phyloP scores from a whole-genome alignment of 768 basidiomycete species.

The Auricularia cornea region DNA sequence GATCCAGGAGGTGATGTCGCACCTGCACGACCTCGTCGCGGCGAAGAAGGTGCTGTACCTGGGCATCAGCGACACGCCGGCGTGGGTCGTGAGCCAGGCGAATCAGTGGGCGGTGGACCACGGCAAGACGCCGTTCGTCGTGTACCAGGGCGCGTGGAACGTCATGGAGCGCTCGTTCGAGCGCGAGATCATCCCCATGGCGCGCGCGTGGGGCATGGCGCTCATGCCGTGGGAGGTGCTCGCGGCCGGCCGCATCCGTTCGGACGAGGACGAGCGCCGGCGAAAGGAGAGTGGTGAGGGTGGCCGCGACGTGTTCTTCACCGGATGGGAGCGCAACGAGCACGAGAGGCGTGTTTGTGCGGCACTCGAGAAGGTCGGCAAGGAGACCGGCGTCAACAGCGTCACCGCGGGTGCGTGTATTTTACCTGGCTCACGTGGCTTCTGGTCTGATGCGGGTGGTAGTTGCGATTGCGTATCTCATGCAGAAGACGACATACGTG shows the following conservation, averaged over 20 bases:
- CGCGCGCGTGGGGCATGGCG: neutral
- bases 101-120: conserved; percentile 24
- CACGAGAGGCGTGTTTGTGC: conserved; percentile 33
- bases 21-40: conserved; percentile 32
- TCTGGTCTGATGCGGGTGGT: no score
- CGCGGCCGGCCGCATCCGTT: neutral
- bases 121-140: conserved; percentile 24
- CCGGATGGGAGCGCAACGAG: conserved; percentile 40
- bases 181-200: conserved; percentile 21
- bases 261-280: neutral
- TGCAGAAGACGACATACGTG: conserved; percentile 46
- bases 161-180: conserved; percentile 21
- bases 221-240: neutral
- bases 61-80: conserved; percentile 16
- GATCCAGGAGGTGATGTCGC: conserved; percentile 33
- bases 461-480: conserved; percentile 46
- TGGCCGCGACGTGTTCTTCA: conserved; percentile 25
- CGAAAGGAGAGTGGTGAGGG: conserved; percentile 22
- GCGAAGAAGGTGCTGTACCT: conserved; percentile 37
- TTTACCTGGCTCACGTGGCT: no score
- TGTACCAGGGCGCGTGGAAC: conserved; percentile 23
- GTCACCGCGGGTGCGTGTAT: conserved; percentile 29
- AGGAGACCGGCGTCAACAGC: conserved; percentile 38
- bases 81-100: conserved; percentile 15
- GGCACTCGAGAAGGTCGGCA: conserved; percentile 43